Evolutionary conservation across 176 grass and related monocot genomes (phyloP).

Genomic region (Olyra latifolia): DNA sequence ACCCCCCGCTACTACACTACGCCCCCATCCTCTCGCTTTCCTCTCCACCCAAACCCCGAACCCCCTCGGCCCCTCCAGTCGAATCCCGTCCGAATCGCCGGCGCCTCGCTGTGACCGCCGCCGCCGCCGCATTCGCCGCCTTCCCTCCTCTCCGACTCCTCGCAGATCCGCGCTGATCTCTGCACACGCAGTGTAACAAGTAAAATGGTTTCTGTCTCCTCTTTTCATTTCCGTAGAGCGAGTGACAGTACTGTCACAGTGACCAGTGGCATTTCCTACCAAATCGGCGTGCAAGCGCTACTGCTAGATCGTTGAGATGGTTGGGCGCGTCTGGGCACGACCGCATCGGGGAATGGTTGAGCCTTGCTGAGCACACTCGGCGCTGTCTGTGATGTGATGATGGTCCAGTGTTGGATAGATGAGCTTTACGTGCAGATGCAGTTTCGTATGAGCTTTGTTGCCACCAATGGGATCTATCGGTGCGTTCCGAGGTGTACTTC

Average conservation of each 20-base stretch:
- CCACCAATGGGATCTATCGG: slow-evolving; percentile 17
- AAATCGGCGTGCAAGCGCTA: background rate
- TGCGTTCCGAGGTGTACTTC: background rate
- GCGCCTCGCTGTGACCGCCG: too few relatives aligned
- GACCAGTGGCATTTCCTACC: background rate
- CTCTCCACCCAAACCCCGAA: background rate
- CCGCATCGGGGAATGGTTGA: background rate
- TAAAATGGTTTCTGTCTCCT: background rate
- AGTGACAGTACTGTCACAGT: background rate
- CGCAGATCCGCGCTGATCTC: background rate
- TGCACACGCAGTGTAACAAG: background rate
- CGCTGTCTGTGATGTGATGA: too few relatives aligned
- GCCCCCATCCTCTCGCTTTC: slow-evolving; percentile 5
- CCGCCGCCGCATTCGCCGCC: background rate
- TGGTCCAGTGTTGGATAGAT: too few relatives aligned
- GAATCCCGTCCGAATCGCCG: background rate
- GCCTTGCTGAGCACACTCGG: background rate
- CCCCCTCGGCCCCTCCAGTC: background rate
- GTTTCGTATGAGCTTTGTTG: too few relatives aligned
- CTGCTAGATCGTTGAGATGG: background rate
- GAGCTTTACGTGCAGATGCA: slow-evolving; percentile 15
- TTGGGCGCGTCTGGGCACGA: background rate
- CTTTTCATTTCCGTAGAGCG: background rate
- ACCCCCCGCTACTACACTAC: background rate
- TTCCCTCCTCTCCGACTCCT: too few relatives aligned